Evolutionary conservation across 176 grass and related monocot genomes (phyloP).

Genomic region (Alloteropsis semialata): DNA sequence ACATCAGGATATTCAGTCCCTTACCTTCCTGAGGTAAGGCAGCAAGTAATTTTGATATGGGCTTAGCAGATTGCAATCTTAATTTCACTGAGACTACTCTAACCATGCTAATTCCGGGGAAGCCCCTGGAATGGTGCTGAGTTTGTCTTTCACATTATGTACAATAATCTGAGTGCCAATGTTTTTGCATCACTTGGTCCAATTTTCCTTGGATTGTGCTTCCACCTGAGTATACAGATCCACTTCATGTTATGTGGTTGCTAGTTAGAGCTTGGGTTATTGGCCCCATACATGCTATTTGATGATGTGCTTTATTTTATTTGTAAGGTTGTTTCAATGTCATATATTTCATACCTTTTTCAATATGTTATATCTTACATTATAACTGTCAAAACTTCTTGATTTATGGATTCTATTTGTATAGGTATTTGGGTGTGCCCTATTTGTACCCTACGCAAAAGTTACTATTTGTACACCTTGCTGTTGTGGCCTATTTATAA

Average conservation of each 20-base stretch:
- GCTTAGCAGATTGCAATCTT: not conserved
- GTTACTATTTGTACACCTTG: not conserved
- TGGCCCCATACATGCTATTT: not conserved
- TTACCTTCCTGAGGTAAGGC: not conserved
- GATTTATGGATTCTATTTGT: not conserved
- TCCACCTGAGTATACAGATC: not conserved
- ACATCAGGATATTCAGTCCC: not conserved
- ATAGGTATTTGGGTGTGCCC: not conserved
- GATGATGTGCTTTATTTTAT: no score
- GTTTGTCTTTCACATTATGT: not conserved
- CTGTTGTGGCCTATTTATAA: not conserved
- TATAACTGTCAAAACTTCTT: not conserved
- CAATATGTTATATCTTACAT: not conserved
- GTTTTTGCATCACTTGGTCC: not conserved
- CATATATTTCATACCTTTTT: no score
- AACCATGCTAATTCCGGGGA: not conserved
- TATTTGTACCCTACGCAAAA: conserved; percentile 10
- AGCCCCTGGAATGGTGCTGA: not conserved
- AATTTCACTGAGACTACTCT: no score
- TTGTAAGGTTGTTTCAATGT: no score
- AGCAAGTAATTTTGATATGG: not conserved
- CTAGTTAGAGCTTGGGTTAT: not conserved
- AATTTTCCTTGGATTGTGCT: not conserved
- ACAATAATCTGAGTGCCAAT: not conserved
- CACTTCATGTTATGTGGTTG: not conserved